phyloP scores from a whole-genome alignment of 2,329 filamentous ascomycete genomes.

The Colletotrichum falcatum region DNA sequence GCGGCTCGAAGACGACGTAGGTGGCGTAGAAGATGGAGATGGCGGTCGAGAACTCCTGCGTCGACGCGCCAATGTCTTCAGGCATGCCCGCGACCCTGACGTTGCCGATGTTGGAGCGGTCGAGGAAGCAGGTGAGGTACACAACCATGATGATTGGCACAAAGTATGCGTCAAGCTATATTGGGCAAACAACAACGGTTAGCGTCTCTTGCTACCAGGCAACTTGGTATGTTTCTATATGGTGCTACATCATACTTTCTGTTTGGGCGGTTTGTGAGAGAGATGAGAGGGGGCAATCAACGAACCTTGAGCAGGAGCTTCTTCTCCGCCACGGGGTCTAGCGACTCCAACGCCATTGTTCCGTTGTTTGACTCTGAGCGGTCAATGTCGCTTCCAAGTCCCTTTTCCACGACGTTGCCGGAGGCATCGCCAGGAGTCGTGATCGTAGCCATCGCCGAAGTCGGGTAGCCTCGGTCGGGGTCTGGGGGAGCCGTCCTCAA shows the following conservation, averaged over 20 bases:
- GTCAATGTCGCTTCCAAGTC: constrained; percentile 27
- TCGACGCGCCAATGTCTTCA: constrained; percentile 55
- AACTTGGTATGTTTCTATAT: too few relatives aligned
- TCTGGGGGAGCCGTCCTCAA: neutral
- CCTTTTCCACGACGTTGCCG: constrained; percentile 25
- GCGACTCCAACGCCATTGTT: constrained; percentile 40
- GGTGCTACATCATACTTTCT: too few relatives aligned
- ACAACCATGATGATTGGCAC: constrained; percentile 64
- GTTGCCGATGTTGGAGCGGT: constrained; percentile 67
- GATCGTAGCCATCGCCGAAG: constrained; percentile 19
- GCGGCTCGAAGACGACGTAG: constrained; percentile 59
- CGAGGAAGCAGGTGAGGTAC: constrained; percentile 66
- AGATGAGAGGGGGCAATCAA: too few relatives aligned
- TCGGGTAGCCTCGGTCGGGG: neutral
- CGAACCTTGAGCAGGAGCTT: constrained; percentile 47
- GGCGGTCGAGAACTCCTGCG: constrained; percentile 57
- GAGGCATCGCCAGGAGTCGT: constrained; percentile 15
- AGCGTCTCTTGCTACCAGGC: neutral
- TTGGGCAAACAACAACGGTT: neutral
- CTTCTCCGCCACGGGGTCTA: constrained; percentile 47
- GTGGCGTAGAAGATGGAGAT: constrained; percentile 61
- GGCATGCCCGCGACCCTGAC: constrained; percentile 60
- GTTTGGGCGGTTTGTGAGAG: too few relatives aligned
- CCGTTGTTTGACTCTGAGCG: constrained; percentile 31
- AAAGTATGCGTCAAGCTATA: constrained; percentile 47